These are phyloP conservation scores for Acanthamoeba polyphaga DNA, from an alignment of 208 protist genomes.

Conservation along the genomic window DNA sequence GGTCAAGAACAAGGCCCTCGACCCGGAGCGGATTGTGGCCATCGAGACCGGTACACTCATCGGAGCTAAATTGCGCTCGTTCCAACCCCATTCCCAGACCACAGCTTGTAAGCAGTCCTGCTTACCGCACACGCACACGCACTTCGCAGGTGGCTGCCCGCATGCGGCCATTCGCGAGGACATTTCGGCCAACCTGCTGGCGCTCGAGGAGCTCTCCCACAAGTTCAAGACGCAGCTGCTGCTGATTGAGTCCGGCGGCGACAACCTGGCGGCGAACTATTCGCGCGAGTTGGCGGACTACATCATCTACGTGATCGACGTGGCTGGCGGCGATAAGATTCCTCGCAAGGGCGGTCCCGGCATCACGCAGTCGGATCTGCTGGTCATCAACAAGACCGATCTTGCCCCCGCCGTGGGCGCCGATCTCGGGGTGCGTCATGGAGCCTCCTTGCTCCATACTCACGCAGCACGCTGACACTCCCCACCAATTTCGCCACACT, in stretches of 20 bases:
- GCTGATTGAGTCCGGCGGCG: conserved; percentile 85
- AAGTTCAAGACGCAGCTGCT: conserved; percentile 78
- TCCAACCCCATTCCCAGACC: background rate
- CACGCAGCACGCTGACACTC: background rate
- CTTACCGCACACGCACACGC: background rate
- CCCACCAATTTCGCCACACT: no score
- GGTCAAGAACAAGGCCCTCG: conserved; percentile 79
- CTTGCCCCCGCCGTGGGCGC: conserved; percentile 84
- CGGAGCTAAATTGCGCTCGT: background rate
- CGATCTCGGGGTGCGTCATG: conserved; percentile 76
- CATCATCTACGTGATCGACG: conserved; percentile 87
- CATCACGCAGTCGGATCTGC: conserved; percentile 85
- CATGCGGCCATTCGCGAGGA: conserved; percentile 87
- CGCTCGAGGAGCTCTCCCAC: conserved; percentile 81
- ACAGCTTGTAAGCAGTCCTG: no score
- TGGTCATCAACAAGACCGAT: conserved; percentile 87
- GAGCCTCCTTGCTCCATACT: conserved; percentile 9
- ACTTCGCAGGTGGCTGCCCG: conserved; percentile 82
- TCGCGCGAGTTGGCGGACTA: conserved; percentile 84
- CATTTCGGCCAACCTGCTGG: conserved; percentile 83
- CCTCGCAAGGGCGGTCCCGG: conserved; percentile 85
- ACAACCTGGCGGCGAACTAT: conserved; percentile 87
- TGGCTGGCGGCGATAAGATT: conserved; percentile 85
- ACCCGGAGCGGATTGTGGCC: conserved; percentile 80
- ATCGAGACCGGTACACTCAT: conserved; percentile 78